Conservation (phyloP, 169 alveolate species). For the Plasmodium fragile region DNA sequence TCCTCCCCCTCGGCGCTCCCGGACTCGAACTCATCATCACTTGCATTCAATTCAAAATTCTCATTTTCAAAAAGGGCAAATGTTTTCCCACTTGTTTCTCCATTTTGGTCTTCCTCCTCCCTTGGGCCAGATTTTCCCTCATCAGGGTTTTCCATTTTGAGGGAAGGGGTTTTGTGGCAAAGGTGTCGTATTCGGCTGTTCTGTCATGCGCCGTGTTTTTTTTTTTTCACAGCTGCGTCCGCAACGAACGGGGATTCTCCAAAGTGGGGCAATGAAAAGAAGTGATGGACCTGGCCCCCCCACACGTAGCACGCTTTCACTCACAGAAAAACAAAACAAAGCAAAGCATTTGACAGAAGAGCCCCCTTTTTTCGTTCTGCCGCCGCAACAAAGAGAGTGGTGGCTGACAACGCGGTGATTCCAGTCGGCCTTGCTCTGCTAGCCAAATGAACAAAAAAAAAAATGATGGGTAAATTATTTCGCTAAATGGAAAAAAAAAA, state of each 20-base stretch:
- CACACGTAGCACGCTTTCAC: not conserved
- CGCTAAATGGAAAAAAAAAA: not conserved
- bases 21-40: conserved; percentile 43
- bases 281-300: not conserved
- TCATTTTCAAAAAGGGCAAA: conserved; percentile 55
- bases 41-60: conserved; percentile 46
- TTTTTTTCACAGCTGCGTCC: not conserved
- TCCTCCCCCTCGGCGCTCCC: conserved; percentile 59
- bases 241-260: not conserved
- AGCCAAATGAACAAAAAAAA: not conserved
- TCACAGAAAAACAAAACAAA: not conserved
- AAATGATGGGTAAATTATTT: too few relatives aligned
- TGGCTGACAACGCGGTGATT: not conserved
- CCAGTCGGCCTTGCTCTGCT: not conserved
- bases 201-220: not conserved
- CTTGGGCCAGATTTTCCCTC: not conserved
- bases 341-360: not conserved
- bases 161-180: not conserved
- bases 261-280: not conserved
- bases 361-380: not conserved
- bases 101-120: not conserved
- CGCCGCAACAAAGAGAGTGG: not conserved
- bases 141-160: not conserved
- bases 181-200: not conserved
- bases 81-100: not conserved